phyloP scores from a whole-genome alignment of 495 filamentous ascomycete genomes.

The Aeminium ludgeri region DNA sequence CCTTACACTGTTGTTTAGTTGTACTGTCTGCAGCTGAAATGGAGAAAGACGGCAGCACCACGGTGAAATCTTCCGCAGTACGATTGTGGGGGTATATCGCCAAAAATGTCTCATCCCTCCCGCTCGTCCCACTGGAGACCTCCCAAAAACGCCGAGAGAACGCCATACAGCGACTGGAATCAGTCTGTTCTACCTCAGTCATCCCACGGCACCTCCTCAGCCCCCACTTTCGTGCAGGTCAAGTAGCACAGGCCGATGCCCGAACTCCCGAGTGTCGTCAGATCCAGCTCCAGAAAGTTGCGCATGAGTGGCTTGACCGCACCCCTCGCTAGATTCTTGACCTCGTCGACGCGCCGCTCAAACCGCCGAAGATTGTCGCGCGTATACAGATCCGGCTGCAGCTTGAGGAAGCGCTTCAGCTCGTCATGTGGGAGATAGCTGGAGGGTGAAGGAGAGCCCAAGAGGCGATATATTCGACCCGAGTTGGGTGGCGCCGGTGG shows the following conservation, averaged over 20 bases:
- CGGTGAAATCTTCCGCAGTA: too few species aligned
- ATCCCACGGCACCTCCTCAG: slow-evolving; percentile 65
- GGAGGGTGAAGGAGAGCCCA: slow-evolving; percentile 34
- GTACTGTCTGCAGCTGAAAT: too few species aligned
- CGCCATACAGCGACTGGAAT: too few species aligned
- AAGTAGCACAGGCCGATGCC: slow-evolving; percentile 44
- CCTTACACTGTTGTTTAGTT: too few species aligned
- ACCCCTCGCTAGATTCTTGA: slow-evolving; percentile 66
- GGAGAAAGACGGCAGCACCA: too few species aligned
- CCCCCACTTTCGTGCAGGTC: slow-evolving; percentile 61
- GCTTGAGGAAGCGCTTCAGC: slow-evolving; percentile 70
- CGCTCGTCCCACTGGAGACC: too few species aligned
- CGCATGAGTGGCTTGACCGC: slow-evolving; percentile 75
- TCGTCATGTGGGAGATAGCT: slow-evolving; percentile 70
- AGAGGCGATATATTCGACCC: slow-evolving; percentile 54
- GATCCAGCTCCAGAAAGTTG: slow-evolving; percentile 62
- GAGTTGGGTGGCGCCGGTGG: slow-evolving; percentile 12
- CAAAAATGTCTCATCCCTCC: too few species aligned
- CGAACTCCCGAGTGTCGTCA: slow-evolving; percentile 26
- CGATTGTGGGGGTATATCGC: too few species aligned
- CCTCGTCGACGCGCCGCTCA: slow-evolving; percentile 70
- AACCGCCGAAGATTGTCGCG: slow-evolving; percentile 66
- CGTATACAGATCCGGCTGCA: slow-evolving; percentile 49
- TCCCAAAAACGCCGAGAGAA: too few species aligned
- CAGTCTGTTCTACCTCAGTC: slow-evolving; percentile 13